Evolutionary conservation across 768 basidiomycete genomes (phyloP).

Genomic region (Agaricus blazei): DNA sequence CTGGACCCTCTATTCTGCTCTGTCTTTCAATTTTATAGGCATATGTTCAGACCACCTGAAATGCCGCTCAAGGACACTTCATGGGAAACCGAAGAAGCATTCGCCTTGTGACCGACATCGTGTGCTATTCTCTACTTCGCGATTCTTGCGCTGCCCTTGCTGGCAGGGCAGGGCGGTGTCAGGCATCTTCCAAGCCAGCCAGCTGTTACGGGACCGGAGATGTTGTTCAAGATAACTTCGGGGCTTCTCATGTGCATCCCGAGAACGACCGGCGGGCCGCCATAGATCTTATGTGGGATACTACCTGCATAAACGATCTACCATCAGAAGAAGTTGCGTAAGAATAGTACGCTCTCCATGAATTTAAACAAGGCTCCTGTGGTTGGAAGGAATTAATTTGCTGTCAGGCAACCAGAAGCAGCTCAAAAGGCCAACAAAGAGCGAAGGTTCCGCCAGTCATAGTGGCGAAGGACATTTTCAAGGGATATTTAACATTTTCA

Average conservation of each 20-base stretch:
- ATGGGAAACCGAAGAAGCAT: no score
- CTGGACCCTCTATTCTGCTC: not conserved
- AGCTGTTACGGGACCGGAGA: not conserved
- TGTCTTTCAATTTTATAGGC: no score
- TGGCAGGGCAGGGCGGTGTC: not conserved
- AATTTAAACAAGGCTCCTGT: no score
- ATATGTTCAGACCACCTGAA: no score
- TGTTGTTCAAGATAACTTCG: not conserved
- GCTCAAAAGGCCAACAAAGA: no score
- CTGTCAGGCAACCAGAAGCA: no score
- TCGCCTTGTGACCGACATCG: constrained; percentile 20
- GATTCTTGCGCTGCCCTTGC: constrained; percentile 20
- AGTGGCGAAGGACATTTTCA: no score
- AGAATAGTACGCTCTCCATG: no score
- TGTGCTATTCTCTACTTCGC: constrained; percentile 21
- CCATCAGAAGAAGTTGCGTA: not conserved
- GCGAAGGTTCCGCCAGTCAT: no score
- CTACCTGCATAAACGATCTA: not conserved
- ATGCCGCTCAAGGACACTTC: no score
- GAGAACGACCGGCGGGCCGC: constrained; percentile 1
- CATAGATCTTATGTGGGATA: not conserved
- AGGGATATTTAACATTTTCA: no score
- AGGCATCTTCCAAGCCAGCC: not conserved
- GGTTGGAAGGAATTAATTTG: no score
- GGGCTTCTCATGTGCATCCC: not conserved